Evolutionary conservation across 768 basidiomycete genomes (phyloP).

Genomic region (Suillus luteus): DNA sequence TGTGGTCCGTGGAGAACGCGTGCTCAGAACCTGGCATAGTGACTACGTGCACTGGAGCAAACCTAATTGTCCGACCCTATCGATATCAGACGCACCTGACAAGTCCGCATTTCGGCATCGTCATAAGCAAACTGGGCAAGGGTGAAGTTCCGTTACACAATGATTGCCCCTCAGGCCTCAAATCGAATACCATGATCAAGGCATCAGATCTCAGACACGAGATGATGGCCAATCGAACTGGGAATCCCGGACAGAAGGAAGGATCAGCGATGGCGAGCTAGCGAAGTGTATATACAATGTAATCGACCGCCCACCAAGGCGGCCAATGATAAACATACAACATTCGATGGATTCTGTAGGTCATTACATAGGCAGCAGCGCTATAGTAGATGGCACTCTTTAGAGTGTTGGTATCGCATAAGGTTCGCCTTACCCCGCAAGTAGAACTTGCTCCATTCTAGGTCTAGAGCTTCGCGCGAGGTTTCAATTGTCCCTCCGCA

Average conservation of each 20-base stretch:
- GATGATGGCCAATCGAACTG: background rate
- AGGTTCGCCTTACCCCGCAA: background rate
- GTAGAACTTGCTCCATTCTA: background rate
- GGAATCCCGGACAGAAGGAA: background rate
- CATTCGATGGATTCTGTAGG: background rate
- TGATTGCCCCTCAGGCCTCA: background rate
- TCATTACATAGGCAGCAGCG: background rate
- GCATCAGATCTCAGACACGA: background rate
- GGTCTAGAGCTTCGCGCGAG: constrained; percentile 22
- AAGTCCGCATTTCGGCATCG: background rate
- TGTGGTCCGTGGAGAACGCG: background rate
- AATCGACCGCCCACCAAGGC: background rate
- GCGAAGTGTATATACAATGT: background rate
- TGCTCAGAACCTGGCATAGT: background rate
- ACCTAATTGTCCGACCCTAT: background rate
- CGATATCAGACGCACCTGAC: background rate
- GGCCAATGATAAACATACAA: background rate
- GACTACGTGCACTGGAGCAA: background rate
- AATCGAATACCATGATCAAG: background rate
- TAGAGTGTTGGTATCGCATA: background rate
- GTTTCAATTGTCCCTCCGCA: constrained; percentile 26
- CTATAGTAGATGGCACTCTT: background rate
- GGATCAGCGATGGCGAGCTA: background rate
- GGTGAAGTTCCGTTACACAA: background rate
- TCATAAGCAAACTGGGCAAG: background rate